Evolutionary conservation across 1,284 basidiomycete species (phyloP).

Genomic region (Coniferiporia sulphurascens): DNA sequence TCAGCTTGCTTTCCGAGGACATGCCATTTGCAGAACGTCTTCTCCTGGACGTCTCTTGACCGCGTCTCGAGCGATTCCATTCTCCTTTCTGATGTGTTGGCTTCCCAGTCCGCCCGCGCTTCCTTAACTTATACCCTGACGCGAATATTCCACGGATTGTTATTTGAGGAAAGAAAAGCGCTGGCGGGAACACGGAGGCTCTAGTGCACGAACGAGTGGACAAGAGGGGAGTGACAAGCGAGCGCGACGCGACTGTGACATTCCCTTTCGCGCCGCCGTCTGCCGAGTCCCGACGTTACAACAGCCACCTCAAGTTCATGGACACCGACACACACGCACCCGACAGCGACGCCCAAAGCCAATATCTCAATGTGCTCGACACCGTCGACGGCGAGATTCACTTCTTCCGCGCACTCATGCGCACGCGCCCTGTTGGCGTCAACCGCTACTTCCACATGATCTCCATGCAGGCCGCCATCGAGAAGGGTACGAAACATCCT

Average conservation of each 20-base stretch:
- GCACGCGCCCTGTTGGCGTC: constrained; percentile 70
- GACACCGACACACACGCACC: constrained; percentile 19
- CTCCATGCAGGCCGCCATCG: constrained; percentile 65
- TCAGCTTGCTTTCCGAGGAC: constrained; percentile 8
- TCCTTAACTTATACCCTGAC: background rate
- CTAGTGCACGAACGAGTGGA: constrained; percentile 83
- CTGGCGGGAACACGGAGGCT: too few species aligned
- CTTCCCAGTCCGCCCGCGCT: background rate
- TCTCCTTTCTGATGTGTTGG: background rate
- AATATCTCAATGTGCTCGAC: constrained; percentile 42
- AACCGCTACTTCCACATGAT: constrained; percentile 77
- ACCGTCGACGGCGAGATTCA: constrained; percentile 75
- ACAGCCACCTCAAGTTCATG: constrained; percentile 80
- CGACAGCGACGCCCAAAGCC: background rate
- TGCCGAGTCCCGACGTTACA: background rate
- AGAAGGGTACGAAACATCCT: constrained; percentile 60
- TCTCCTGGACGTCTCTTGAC: constrained; percentile 65
- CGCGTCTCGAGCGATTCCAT: constrained; percentile 54
- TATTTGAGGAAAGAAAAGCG: too few species aligned
- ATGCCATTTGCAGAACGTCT: constrained; percentile 86
- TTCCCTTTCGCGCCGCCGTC: constrained; percentile 65
- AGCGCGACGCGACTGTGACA: constrained; percentile 95
- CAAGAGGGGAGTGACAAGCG: constrained; percentile 72
- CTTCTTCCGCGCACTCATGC: constrained; percentile 75
- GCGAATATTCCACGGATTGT: too few species aligned